These are phyloP conservation scores for Chaetomiaceae sp. DNA, from an alignment of 2,329 filamentous ascomycete species.

Conservation along the genomic window DNA sequence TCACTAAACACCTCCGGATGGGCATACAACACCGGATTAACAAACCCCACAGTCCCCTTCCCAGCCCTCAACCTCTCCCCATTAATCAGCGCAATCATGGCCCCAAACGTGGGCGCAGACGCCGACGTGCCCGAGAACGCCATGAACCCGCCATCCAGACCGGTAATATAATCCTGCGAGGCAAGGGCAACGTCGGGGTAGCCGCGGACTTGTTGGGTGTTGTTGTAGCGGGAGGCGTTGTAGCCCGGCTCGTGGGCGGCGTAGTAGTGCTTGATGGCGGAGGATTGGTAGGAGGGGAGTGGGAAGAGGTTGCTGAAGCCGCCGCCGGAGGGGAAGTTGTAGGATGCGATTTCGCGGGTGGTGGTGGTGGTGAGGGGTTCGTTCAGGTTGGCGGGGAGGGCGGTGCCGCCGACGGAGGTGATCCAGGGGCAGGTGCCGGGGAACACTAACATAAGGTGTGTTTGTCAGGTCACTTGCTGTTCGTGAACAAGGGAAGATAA, in stretches of 20 bases:
- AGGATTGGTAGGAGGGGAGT: conserved; percentile 40
- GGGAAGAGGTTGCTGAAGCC: conserved; percentile 46
- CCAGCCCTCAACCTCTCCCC: conserved; percentile 29
- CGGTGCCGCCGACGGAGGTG: conserved; percentile 33
- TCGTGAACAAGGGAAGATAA: no score
- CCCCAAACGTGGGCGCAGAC: conserved; percentile 33
- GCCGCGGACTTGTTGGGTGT: conserved; percentile 4
- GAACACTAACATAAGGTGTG: conserved; percentile 33
- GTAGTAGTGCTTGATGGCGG: conserved; percentile 40
- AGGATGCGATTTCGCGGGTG: conserved; percentile 23
- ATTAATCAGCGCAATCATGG: conserved; percentile 34
- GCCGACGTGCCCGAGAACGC: conserved; percentile 47
- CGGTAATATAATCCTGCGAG: conserved; percentile 4
- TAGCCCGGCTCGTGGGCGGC: conserved; percentile 6
- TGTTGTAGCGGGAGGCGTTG: not conserved
- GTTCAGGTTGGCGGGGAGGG: conserved; percentile 8
- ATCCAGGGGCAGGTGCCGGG: conserved; percentile 35
- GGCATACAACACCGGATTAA: conserved; percentile 22
- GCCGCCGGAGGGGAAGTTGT: conserved; percentile 35
- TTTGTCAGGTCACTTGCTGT: not conserved
- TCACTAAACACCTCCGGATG: conserved; percentile 27
- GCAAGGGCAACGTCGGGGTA: conserved; percentile 17
- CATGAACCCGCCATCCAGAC: conserved; percentile 35
- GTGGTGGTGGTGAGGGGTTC: no score
- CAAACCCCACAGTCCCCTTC: conserved; percentile 29